Evolutionary conservation across 768 basidiomycete genomes (phyloP), one percentile per base, ranked within the genome.

Genomic region (Cystofilobasidium capitatum): DNA sequence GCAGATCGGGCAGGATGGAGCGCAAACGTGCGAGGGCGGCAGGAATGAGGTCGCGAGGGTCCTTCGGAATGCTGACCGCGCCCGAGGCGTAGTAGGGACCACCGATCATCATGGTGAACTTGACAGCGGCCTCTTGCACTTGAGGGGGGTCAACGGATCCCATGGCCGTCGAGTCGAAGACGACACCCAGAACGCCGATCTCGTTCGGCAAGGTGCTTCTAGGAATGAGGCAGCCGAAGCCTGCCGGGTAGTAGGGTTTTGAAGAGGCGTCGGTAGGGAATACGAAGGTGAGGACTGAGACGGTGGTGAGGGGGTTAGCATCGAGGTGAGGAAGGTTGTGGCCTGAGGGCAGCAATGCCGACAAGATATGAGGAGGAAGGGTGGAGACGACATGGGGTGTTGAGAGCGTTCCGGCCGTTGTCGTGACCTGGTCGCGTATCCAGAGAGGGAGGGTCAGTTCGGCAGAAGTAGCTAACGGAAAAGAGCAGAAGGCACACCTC

Each of bases 191-290:
- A 47, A 77, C 66, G 20, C 77, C 75, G 39, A 75, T 72, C 6
- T 72, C 61, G 37, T 77, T 78, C 0, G 88, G 85, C 62, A 71
- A 72, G 24, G 66, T 73, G 1, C 76, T 71, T 20, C 92, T 88
- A 0, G 93, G 91, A 62, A 96, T 82, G 73, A 99, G 86, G 79
- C 92, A 97, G 12, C 94, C 94, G 75, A 97, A 99, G 4, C 94
- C 94, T 2, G 81, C 81, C 0, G 91, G 91, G 72, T 91, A 87
- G 58, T 93, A 81, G 8, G 71, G 73, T 0, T 26, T 36, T n/a
- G 60, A 8, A 24, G 55, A 45, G 7, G 65, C 26, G 26, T 70
- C 75, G 64, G 36, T 75, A 74, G 51, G 84, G 79, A 94, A 97
- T 70, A 97, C 83, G 73, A 98, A 80, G 79, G 90, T 94, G 71